Evolutionary conservation across 2,329 filamentous ascomycete species (phyloP), one percentile per base, ranked within the genome.

Genomic region (Chalara sp.): DNA sequence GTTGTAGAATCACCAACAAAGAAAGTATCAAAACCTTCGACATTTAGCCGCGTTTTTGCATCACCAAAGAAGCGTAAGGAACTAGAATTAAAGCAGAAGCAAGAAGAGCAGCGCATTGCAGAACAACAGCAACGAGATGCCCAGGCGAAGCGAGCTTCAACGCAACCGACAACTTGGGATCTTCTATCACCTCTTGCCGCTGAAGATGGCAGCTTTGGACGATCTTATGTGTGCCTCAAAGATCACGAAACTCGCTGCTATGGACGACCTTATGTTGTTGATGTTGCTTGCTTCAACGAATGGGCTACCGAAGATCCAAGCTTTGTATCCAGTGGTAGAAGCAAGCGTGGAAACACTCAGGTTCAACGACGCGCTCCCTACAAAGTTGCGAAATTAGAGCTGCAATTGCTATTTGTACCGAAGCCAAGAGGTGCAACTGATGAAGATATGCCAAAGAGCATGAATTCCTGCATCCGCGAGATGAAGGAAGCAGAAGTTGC

Each of bases 381-480:
- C 73, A 89, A 92, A 70, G 83, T 99, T 63, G 93, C 91, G 58
- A 96, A 96, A 72, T 78, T 99, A 49, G 89, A 96, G 66, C 75
- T 99, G 39, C 93, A 99, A 72, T 79, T 99, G 6, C 76, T 99
- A 11, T 99, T 96, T 63, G 90, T 99, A 1, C 93, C 93, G 1
- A 89, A 91, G 61, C 92, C 93, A 5, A 92, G 89, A 73, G 87
- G 86, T 43, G 78, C 84, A 32, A 83, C 83, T 46, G 93, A 97
- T 57, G 91, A 96, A 12, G 92, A 97, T 60, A 96, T 99, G 89
- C 93, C 93, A 49, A 97, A 97, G 83, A 96, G 91, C 74, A 96
- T 99, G 91, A 95, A 93, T 69, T 87, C 89, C 42, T 96, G 90
- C 68, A 87, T 97, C 60, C 81, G 93, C 13, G 93, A 97, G 72